Percentiles rank a stretch among this genome's conserved stretches.
These are phyloP conservation scores for Claviceps arundinis DNA, from an alignment of 2,329 filamentous ascomycete genomes.

Conservation along the genomic window DNA sequence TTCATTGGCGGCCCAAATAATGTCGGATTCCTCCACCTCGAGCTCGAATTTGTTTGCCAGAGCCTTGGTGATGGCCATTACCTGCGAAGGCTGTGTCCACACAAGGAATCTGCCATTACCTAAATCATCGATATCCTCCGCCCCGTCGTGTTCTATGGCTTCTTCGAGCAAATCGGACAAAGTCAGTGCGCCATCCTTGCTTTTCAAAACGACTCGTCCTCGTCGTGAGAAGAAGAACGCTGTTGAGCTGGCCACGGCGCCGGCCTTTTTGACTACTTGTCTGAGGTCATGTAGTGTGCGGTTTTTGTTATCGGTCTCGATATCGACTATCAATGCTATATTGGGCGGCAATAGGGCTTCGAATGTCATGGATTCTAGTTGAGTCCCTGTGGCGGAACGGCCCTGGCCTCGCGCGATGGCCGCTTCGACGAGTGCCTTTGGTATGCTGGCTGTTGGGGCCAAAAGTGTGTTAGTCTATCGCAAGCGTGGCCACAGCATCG, in stretches of 20 bases:
- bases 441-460: slow-evolving; percentile 47
- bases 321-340: slow-evolving; percentile 69
- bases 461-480: background rate
- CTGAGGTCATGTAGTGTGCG: slow-evolving; percentile 64
- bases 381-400: slow-evolving; percentile 56
- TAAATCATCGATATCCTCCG: slow-evolving; percentile 56
- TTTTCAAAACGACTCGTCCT: slow-evolving; percentile 59
- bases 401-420: slow-evolving; percentile 86
- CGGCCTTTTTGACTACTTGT: slow-evolving; percentile 53
- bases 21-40: slow-evolving; percentile 60
- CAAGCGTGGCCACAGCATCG: background rate
- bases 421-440: slow-evolving; percentile 70
- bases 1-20: slow-evolving; percentile 73
- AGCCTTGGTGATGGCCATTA: slow-evolving; percentile 23
- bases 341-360: slow-evolving; percentile 71
- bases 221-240: slow-evolving; percentile 76
- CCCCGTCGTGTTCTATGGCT: slow-evolving; percentile 67
- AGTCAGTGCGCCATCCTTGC: slow-evolving; percentile 31
- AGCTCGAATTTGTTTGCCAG: slow-evolving; percentile 51
- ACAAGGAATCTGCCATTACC: slow-evolving; percentile 58
- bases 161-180: slow-evolving; percentile 68
- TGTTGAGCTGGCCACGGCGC: slow-evolving; percentile 59
- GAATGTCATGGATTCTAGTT: slow-evolving; percentile 64
- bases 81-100: slow-evolving; percentile 23
- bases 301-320: slow-evolving; percentile 69